Evolutionary conservation across 2,329 filamentous ascomycete species (phyloP).

Genomic region (Cytospora paraplurivora): DNA sequence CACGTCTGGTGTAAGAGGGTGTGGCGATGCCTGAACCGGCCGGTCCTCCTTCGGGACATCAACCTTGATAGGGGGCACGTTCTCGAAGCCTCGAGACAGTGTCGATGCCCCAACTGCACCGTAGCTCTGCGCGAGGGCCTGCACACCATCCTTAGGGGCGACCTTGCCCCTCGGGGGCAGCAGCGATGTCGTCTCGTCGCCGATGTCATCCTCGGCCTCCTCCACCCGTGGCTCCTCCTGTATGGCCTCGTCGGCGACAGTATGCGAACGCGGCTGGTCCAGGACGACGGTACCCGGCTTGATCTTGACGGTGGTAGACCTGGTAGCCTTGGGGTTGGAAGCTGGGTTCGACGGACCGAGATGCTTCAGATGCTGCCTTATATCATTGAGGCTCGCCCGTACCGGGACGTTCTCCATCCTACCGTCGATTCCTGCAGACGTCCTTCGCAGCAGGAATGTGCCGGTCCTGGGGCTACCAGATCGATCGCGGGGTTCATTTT

Average conservation of each 20-base stretch:
- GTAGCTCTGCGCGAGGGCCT: slow-evolving; percentile 59
- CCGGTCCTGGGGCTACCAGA: slow-evolving; percentile 52
- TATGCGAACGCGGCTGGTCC: slow-evolving; percentile 30
- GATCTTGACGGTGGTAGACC: slow-evolving; percentile 66
- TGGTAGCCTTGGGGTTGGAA: slow-evolving; percentile 63
- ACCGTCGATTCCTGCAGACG: slow-evolving; percentile 58
- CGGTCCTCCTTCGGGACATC: slow-evolving; percentile 28
- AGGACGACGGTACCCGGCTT: slow-evolving; percentile 48
- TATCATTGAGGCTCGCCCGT: slow-evolving; percentile 63
- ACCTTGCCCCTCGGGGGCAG: slow-evolving; percentile 48
- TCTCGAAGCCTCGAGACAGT: slow-evolving; percentile 10
- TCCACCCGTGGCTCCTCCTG: slow-evolving; percentile 24
- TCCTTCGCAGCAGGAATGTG: slow-evolving; percentile 62
- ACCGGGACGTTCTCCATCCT: slow-evolving; percentile 54
- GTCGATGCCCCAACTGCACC: slow-evolving; percentile 44
- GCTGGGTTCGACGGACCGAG: slow-evolving; percentile 69
- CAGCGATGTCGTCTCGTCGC: slow-evolving; percentile 46
- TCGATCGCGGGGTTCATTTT: slow-evolving; percentile 43
- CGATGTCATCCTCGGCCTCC: slow-evolving; percentile 33
- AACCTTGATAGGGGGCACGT: slow-evolving; percentile 33
- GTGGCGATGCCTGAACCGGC: slow-evolving; percentile 33
- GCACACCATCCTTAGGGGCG: slow-evolving; percentile 66
- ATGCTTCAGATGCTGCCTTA: slow-evolving; percentile 64
- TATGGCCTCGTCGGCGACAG: slow-evolving; percentile 32
- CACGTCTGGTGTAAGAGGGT: slow-evolving; percentile 20